These are phyloP conservation scores for Tolypocladium sp. DNA, from an alignment of 2,329 filamentous ascomycete genomes.

Conservation along the genomic window DNA sequence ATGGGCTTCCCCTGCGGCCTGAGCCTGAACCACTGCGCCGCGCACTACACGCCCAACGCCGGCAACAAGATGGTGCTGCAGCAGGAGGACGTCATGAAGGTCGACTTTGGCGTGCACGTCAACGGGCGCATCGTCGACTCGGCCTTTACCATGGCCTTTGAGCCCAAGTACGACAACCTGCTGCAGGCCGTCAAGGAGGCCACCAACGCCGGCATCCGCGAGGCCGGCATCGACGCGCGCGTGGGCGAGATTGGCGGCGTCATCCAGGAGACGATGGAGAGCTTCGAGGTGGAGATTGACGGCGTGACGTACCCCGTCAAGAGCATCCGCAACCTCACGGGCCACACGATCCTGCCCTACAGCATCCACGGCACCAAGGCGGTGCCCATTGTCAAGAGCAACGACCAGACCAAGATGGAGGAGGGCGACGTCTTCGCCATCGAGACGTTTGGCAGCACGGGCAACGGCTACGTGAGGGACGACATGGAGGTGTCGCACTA, in stretches of 20 bases:
- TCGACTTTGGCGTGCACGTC: conserved; percentile 75
- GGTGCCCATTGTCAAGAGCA: conserved; percentile 85
- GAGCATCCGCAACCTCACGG: conserved; percentile 77
- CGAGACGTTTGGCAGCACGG: conserved; percentile 91
- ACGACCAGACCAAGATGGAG: conserved; percentile 92
- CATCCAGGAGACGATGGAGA: conserved; percentile 90
- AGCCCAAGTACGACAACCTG: conserved; percentile 65
- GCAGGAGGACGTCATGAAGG: conserved; percentile 69
- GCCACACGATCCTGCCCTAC: conserved; percentile 83
- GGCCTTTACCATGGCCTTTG: conserved; percentile 71
- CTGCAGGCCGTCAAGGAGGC: conserved; percentile 65
- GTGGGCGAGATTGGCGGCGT: conserved; percentile 75
- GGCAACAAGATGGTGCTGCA: conserved; percentile 71
- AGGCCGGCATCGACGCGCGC: conserved; percentile 86
- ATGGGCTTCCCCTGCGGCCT: conserved; percentile 84
- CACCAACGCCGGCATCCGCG: conserved; percentile 72
- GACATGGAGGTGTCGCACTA: conserved; percentile 91
- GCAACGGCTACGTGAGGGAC: conserved; percentile 78
- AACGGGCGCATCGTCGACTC: conserved; percentile 75
- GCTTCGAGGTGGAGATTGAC: conserved; percentile 78
- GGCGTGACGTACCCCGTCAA: conserved; percentile 74
- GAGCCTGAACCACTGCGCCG: conserved; percentile 76
- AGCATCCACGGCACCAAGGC: conserved; percentile 89
- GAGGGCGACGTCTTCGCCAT: conserved; percentile 94
- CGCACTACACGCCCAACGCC: conserved; percentile 80